Evolutionary conservation across 768 basidiomycete genomes (phyloP).

Genomic region (Coprinopsis sp.): DNA sequence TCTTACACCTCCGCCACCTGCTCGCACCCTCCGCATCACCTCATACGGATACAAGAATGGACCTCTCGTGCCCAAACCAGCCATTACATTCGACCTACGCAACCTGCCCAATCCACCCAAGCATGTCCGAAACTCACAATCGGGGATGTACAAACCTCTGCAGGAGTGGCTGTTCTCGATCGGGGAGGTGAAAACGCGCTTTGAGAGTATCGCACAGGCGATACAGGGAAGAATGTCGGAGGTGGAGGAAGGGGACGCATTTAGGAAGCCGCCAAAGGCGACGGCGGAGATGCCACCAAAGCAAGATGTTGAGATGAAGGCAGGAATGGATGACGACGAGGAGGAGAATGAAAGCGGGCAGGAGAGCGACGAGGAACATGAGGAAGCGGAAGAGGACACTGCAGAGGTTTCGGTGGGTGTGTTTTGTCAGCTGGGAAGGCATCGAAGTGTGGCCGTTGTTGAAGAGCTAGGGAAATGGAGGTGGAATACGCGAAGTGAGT

Average conservation of each 20-base stretch:
- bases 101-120: slow-evolving; percentile 25
- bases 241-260: no score
- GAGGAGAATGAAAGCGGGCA: no score
- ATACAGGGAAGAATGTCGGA: slow-evolving; percentile 11
- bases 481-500: slow-evolving; percentile 16
- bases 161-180: slow-evolving; percentile 20
- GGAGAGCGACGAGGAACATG: no score
- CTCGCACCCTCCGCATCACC: slow-evolving; percentile 16
- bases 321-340: no score
- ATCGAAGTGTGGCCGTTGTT: slow-evolving; percentile 25
- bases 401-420: slow-evolving; percentile 17
- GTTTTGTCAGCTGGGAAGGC: slow-evolving; percentile 22
- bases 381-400: no score
- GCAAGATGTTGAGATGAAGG: no score
- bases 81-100: slow-evolving; percentile 22
- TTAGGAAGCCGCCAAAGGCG: slow-evolving; percentile 10
- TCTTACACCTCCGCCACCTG: no score
- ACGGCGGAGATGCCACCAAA: no score
- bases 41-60: slow-evolving; percentile 23
- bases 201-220: slow-evolving; percentile 10
- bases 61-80: slow-evolving; percentile 17
- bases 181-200: slow-evolving; percentile 15
- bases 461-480: slow-evolving; percentile 18
- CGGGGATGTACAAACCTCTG: slow-evolving; percentile 20
- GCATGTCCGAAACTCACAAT: slow-evolving; percentile 17